Evolutionary conservation across 1,284 basidiomycete genomes (phyloP), one percentile per base, ranked within the genome.

Genomic region (Cryptococcus wingfieldii): DNA sequence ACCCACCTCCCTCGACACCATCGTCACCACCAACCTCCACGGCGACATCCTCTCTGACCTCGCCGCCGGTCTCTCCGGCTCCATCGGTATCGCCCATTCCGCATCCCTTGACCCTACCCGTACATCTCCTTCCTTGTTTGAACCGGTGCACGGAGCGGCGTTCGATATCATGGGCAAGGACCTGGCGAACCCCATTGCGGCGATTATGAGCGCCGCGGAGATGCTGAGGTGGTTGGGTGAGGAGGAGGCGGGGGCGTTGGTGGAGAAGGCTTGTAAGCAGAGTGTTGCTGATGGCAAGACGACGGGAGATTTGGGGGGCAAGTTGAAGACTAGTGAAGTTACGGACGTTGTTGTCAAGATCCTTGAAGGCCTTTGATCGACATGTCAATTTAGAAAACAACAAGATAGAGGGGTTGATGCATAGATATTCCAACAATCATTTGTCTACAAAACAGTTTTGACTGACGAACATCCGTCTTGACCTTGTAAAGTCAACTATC

Each of bases 21-120:
- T 83, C 28, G 79, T 82, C 16, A 80, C 81, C 4, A 82, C 81
- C 13, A 83, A 83, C 61, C 70, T 83, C 18, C 81, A 82, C 57
- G 82, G 80, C 41, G 82, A 83, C 42, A 66, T 66, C 47, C 72
- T 83, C 18, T 82, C 81, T 38, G 82, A 84, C 59, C 76, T 83
- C n/a, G 82, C 81, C 2, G 80, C 82, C 5, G 82, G 82, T 2
- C 78, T 82, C 38, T 80, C 82, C 0, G 83, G 83, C 10, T 82
- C 82, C 9, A 84, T 84, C 59, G 83, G 83, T 9, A 82, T 84
- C 43, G 83, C 82, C 5, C 82, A 83, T 4, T 80, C 80, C 5
- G 80, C 79, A 18, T 83, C 83, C 62, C 73, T 84, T 46, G 82
- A 84, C 59, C 83, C 83, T 1, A 79, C 79, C 5, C 55, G 67